phyloP scores from a whole-genome alignment of 345 rosid species.

The Populus alba region DNA sequence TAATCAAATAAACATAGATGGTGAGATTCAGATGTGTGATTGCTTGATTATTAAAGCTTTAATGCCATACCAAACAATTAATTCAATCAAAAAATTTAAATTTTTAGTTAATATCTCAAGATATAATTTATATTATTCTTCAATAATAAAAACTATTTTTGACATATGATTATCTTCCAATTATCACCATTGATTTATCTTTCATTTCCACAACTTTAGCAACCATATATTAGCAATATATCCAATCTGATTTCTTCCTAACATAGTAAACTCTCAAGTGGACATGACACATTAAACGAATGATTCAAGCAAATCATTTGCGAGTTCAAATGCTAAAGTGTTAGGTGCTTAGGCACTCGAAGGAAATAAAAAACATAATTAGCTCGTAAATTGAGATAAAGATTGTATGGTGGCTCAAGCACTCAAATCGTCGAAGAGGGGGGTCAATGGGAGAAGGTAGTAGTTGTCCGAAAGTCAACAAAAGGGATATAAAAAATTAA shows the following conservation, averaged over 20 bases:
- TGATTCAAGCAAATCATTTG: background rate
- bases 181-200: no score
- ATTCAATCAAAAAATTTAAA: no score
- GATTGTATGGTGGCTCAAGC: background rate
- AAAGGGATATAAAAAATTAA: no score
- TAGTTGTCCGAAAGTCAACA: background rate
- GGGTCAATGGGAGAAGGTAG: background rate
- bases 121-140: no score
- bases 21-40: fast-evolving
- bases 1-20: no score
- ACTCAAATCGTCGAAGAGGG: background rate
- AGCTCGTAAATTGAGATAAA: background rate
- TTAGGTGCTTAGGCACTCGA: background rate
- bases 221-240: no score
- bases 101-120: fast-evolving
- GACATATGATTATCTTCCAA: background rate
- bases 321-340: no score
- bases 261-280: background rate
- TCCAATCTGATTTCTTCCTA: no score
- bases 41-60: fast-evolving
- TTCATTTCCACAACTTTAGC: no score
- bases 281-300: no score
- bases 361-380: background rate
- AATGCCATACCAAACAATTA: fast-evolving
- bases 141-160: no score